Base-by-base conservation (phyloP, 257 asterid genomes). In the Ligustrum vulgare region DNA sequence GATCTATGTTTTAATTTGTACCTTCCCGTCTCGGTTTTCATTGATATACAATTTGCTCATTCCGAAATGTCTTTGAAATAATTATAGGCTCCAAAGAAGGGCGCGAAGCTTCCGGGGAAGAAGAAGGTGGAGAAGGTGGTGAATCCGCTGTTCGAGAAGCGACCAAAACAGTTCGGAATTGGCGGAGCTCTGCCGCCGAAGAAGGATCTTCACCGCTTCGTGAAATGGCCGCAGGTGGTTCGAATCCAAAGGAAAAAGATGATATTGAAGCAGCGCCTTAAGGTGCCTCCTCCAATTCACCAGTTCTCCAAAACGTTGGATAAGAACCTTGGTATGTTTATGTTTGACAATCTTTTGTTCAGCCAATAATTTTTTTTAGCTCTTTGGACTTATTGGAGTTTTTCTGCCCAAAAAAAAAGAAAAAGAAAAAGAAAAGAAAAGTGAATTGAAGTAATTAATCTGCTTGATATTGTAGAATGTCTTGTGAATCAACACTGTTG, bases 181-280 rank as follows among this genome's bases (percentile, higher is more conserved):
- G 68, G 68, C 12, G 68, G 68, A 63, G 33, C 68, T 63, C 12
- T 63, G 31, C 68, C 35, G 68, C 68, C 68, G 34, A 63, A 63
- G 68, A 63, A 63, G 18, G 68, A 63, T 31, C 35, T 63, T 22
- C 31, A 22, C 34, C 68, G 68, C 12, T 63, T 63, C 18, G 68
- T 63, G 68, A 63, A 20, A 31, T 63, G 68, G 68, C 68, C 68
- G 68, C 18, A 63, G 31, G 68, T 63, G 18, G 68, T 63, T 31
- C 68, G 68, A 20, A 63, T 63, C 18, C 68, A 63, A 31, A 20
- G 31, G 35, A 31, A 31, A 20, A 63, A 63, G 35, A 31, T 22
- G 31, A 20, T 22, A 47, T 47, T 47, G 56, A 47, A 47, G 56
- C 56, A 47, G 56, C 56, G 56, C 56, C 56, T 47, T 7, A 63